phyloP scores from a whole-genome alignment of 2,329 filamentous ascomycete genomes.

The Penicillium sp. region DNA sequence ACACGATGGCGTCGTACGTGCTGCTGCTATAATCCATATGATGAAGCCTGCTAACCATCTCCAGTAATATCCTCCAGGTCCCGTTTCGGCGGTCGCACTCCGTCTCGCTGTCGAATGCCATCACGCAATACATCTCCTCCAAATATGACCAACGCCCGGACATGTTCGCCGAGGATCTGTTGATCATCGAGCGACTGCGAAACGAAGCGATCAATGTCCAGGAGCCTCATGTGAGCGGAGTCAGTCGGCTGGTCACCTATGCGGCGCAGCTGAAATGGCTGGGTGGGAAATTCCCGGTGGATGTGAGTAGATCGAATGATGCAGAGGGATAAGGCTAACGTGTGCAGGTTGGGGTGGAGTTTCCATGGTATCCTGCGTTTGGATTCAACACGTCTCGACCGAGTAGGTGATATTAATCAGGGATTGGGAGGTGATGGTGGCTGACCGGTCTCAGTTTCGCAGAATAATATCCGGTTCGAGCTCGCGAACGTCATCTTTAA shows the following conservation, averaged over 20 bases:
- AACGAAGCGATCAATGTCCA: slow-evolving; percentile 78
- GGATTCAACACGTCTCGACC: slow-evolving; percentile 79
- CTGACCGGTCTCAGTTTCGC: slow-evolving; percentile 41
- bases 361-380: slow-evolving; percentile 88
- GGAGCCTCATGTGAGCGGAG: slow-evolving; percentile 77
- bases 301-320: too few relatives aligned
- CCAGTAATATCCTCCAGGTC: slow-evolving; percentile 56
- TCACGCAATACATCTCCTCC: slow-evolving; percentile 89
- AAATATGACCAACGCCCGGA: slow-evolving; percentile 99
- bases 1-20: slow-evolving; percentile 35
- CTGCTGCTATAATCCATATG: too few relatives aligned
- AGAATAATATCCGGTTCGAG: slow-evolving; percentile 68
- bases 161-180: slow-evolving; percentile 85
- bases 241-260: slow-evolving; percentile 81
- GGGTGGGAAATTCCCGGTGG: slow-evolving; percentile 88
- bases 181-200: slow-evolving; percentile 73
- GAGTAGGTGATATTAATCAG: too few relatives aligned
- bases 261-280: slow-evolving; percentile 90
- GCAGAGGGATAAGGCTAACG: too few relatives aligned
- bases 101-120: slow-evolving; percentile 68
- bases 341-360: slow-evolving; percentile 75
- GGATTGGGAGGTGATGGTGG: too few relatives aligned
- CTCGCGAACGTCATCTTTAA: slow-evolving; percentile 90
- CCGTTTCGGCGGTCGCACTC: slow-evolving; percentile 80
- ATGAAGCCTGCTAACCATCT: too few relatives aligned